phyloP scores from a whole-genome alignment of 2,329 filamentous ascomycete genomes.

The Venturiaceae sp. region DNA sequence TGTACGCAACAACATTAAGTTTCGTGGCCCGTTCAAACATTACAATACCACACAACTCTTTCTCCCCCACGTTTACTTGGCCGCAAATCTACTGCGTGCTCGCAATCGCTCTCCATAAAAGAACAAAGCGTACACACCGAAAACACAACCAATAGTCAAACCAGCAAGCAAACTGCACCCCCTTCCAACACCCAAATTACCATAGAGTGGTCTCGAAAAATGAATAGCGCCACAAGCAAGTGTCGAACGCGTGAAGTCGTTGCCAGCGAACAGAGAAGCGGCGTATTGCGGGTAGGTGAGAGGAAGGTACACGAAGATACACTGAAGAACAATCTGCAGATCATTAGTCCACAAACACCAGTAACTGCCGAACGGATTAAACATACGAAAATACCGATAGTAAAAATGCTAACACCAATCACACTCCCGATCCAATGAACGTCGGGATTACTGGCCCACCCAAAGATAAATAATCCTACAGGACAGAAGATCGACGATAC shows the following conservation, averaged over 20 bases:
- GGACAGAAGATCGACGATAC: conserved; percentile 20
- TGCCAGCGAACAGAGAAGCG: conserved; percentile 10
- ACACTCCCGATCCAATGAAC: conserved; percentile 48
- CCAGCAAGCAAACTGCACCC: conserved; percentile 48
- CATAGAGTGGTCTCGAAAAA: conserved; percentile 50
- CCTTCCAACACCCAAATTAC: conserved; percentile 47
- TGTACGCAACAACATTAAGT: too few relatives aligned
- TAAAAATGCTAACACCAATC: conserved; percentile 48
- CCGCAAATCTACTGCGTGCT: conserved; percentile 48
- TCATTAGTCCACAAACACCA: too few relatives aligned
- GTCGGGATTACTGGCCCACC: conserved; percentile 43
- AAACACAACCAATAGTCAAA: conserved; percentile 28
- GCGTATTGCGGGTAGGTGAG: conserved; percentile 44
- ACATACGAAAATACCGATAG: conserved; percentile 34
- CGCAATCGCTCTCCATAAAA: conserved; percentile 46
- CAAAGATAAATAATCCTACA: conserved; percentile 23
- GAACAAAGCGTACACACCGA: conserved; percentile 52
- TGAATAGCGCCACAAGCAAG: conserved; percentile 51
- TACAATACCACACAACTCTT: too few relatives aligned
- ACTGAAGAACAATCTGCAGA: conserved; percentile 46
- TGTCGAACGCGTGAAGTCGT: conserved; percentile 23
- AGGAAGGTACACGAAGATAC: conserved; percentile 51
- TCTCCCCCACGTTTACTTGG: too few relatives aligned
- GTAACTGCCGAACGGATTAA: too few relatives aligned
- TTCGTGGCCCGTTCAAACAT: too few relatives aligned